Conservation (phyloP, 345 rosid genomes). For the Erucastrum elatum region DNA sequence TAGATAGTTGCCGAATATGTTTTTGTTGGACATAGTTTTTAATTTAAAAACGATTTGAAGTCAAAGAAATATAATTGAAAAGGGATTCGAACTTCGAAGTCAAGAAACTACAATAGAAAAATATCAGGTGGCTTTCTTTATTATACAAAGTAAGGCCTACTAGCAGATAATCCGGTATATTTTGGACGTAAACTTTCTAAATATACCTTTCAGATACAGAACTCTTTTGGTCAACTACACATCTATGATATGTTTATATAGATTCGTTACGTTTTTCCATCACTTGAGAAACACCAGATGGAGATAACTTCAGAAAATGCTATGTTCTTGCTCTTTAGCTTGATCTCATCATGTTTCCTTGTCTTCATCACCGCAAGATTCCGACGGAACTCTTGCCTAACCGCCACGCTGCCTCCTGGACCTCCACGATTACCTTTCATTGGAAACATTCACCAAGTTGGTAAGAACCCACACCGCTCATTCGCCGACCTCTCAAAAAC, state of each 20-base stretch:
- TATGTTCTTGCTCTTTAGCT: conserved; percentile 32
- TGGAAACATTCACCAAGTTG: conserved; percentile 48
- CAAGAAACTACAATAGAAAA: background rate
- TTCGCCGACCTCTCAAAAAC: conserved; percentile 40
- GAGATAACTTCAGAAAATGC: background rate
- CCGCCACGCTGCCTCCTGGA: conserved; percentile 17
- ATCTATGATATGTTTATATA: too few relatives aligned
- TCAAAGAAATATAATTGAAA: background rate
- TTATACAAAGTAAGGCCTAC: too few relatives aligned
- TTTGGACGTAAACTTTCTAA: too few relatives aligned
- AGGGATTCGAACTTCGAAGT: background rate
- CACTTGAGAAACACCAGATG: background rate
- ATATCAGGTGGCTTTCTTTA: too few relatives aligned
- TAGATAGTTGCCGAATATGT: background rate
- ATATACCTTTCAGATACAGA: background rate
- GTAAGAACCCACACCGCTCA: conserved; percentile 41
- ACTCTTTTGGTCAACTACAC: background rate
- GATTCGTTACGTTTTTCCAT: too few relatives aligned
- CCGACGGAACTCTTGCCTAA: background rate
- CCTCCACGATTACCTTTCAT: conserved; percentile 43
- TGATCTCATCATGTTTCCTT: conserved; percentile 46
- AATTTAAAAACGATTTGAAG: background rate
- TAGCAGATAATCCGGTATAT: too few relatives aligned
- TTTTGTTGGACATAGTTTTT: background rate
- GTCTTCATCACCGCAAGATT: conserved; percentile 30